These are phyloP conservation scores for Groenewaldozyma auringiensis DNA, from an alignment of 1,139 yeast genomes.

Conservation along the genomic window DNA sequence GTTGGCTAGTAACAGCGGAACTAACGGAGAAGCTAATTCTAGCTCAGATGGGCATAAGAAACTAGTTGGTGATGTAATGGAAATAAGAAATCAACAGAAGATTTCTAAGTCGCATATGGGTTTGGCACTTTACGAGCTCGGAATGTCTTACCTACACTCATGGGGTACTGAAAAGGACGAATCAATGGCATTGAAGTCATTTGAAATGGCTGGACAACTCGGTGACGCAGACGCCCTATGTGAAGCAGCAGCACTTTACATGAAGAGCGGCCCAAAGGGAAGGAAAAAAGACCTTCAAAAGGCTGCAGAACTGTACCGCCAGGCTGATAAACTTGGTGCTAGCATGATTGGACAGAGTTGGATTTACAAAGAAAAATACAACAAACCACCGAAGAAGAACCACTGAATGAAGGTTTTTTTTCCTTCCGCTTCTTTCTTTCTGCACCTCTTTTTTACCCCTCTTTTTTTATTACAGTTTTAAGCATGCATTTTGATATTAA, in stretches of 20 bases:
- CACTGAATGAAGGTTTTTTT: background rate
- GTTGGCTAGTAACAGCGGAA: slow-evolving; percentile 12
- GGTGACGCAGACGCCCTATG: slow-evolving; percentile 68
- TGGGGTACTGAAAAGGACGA: slow-evolving; percentile 55
- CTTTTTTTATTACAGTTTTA: too few relatives aligned
- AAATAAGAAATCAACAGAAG: slow-evolving; percentile 11
- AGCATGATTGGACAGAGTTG: slow-evolving; percentile 65
- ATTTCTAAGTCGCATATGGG: slow-evolving; percentile 30
- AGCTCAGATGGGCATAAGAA: background rate
- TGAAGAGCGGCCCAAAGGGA: slow-evolving; percentile 45
- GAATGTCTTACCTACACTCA: slow-evolving; percentile 51
- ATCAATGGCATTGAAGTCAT: slow-evolving; percentile 47
- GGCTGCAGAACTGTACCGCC: slow-evolving; percentile 68
- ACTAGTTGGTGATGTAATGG: slow-evolving; percentile 15
- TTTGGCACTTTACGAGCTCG: slow-evolving; percentile 51
- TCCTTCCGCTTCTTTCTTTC: background rate
- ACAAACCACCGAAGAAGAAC: slow-evolving; percentile 23
- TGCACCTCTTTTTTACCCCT: too few relatives aligned
- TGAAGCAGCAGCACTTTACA: slow-evolving; percentile 65
- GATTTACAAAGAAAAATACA: slow-evolving; percentile 69
- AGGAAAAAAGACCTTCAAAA: slow-evolving; percentile 51
- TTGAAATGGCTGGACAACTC: slow-evolving; percentile 60
- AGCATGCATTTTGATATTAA: too few relatives aligned
- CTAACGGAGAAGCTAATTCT: background rate
- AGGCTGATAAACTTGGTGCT: slow-evolving; percentile 59